Evolutionary conservation across 768 basidiomycete species (phyloP).

Genomic region (Naganishia randhawae): DNA sequence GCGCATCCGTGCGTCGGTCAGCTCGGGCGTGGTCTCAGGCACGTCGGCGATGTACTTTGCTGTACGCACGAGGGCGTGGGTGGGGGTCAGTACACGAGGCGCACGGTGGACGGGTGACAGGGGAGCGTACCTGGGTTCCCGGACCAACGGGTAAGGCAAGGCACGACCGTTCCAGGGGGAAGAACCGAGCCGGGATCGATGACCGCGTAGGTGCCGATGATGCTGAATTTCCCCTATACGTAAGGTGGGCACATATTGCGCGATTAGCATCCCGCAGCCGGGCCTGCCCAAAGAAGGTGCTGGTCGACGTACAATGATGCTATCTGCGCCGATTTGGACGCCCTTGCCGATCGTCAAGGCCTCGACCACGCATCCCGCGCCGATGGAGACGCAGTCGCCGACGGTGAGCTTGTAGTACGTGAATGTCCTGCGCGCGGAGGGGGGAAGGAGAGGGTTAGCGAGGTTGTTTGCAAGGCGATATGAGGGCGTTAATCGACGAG

Average conservation of each 20-base stretch:
- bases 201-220: constrained; percentile 90
- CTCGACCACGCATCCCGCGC: constrained; percentile 81
- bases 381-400: constrained; percentile 91
- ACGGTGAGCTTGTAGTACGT: constrained; percentile 96
- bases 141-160: constrained; percentile 74
- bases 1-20: constrained; percentile 79
- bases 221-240: constrained; percentile 86
- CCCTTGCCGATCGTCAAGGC: constrained; percentile 91
- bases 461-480: too few species aligned
- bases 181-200: constrained; percentile 85
- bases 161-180: constrained; percentile 87
- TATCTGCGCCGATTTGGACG: constrained; percentile 91
- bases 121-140: constrained; percentile 75
- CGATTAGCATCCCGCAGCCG: too few species aligned
- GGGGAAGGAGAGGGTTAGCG: constrained; percentile 2
- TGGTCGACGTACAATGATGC: constrained; percentile 69
- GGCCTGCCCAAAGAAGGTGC: not conserved
- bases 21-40: constrained; percentile 90
- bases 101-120: not conserved
- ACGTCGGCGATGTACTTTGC: constrained; percentile 7
- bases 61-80: not conserved
- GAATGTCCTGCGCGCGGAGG: not conserved
- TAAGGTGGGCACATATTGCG: not conserved
- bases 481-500: too few species aligned
- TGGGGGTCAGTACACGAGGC: too few species aligned